Base-by-base conservation (phyloP, 2,329 filamentous ascomycete genomes). In the Fusarium pseudoanthophilum region DNA sequence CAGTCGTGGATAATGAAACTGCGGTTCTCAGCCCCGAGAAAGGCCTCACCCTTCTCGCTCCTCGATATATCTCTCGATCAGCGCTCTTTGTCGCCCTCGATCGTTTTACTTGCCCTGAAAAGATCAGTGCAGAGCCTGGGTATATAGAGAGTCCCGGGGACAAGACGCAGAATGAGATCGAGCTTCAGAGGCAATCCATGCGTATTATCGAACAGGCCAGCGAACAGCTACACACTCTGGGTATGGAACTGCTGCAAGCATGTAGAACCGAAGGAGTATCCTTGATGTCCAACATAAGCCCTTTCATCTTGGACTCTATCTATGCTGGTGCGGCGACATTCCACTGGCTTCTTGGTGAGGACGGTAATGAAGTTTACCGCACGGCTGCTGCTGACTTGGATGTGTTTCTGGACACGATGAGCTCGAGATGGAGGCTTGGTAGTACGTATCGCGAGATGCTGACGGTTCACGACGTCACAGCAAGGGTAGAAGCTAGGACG, bases 181-280 rank as follows among this genome's bases (percentile, higher is more conserved):
- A 53, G 13, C 49, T 53, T 3, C 49, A 28, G 10, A 53, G 6
- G 4, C 32, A 26, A 11, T 53, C 49, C 4, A 53, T 53, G 49
- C 3, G 4, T 11, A 53, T 28, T 5, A 26, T 53, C 2, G 24
- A 37, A 13, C 49, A 53, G 34, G 10, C 24, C 14, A 37, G 49
- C 24, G 24, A 53, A 16, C 18, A 16, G 0, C 7, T 36, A 26
- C 49, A 36, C 1, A 21, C 6, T 21, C 4, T 53, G 3, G 10
- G 14, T 6, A 28, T 7, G 24, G 9, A 37, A 1, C 14, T 37
- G 10, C 20, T 37, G 1, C 7, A 2, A 0, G 2, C 1, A 0
- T 15, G 26, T 9, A 21, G 10, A 26, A 11, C 14, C 0, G 20
- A 37, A 16, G 16, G 30, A 14, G 3, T 15, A 51, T 20, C 6